A percentile compares a stretch with the other conserved stretches of the same genome.
Evolutionary conservation across 2,329 filamentous ascomycete genomes (phyloP).

Genomic region (Ophiocordyceps camponoti-leonardi): DNA sequence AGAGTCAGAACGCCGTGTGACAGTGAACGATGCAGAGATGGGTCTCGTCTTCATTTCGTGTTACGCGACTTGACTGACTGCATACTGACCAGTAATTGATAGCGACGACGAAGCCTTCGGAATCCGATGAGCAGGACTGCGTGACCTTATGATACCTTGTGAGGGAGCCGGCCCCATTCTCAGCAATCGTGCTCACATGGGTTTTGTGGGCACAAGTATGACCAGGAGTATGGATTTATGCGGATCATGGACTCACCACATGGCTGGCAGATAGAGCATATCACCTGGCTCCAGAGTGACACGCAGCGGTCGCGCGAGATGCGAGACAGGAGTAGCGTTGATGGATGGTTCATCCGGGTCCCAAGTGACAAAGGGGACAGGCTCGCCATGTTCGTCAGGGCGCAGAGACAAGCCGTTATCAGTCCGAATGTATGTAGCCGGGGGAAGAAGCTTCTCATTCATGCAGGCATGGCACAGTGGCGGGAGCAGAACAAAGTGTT

Average conservation of each 20-base stretch:
- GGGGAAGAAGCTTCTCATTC: slow-evolving; percentile 39
- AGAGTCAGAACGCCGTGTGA: not conserved
- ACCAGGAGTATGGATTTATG: not conserved
- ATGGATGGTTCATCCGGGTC: slow-evolving; percentile 45
- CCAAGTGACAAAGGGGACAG: slow-evolving; percentile 55
- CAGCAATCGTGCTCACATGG: not conserved
- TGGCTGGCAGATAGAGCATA: slow-evolving; percentile 65
- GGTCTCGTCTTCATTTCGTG: too few relatives aligned
- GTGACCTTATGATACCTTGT: slow-evolving; percentile 62
- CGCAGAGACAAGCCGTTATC: slow-evolving; percentile 11
- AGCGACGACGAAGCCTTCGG: slow-evolving; percentile 58
- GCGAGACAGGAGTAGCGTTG: slow-evolving; percentile 39
- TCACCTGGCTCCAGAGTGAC: slow-evolving; percentile 57
- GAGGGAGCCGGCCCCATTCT: not conserved
- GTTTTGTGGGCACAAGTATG: not conserved
- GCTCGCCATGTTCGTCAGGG: slow-evolving; percentile 15
- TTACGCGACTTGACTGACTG: not conserved
- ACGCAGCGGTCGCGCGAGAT: slow-evolving; percentile 40
- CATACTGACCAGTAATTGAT: slow-evolving; percentile 62
- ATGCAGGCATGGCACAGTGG: slow-evolving; percentile 53
- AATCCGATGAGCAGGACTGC: slow-evolving; percentile 49
- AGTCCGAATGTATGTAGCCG: slow-evolving; percentile 38
- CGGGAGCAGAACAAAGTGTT: slow-evolving; percentile 62
- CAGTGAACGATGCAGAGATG: too few relatives aligned
- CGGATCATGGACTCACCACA: slow-evolving; percentile 40